phyloP scores from a whole-genome alignment of 805 yeast species.

The Candida vaughaniae region DNA sequence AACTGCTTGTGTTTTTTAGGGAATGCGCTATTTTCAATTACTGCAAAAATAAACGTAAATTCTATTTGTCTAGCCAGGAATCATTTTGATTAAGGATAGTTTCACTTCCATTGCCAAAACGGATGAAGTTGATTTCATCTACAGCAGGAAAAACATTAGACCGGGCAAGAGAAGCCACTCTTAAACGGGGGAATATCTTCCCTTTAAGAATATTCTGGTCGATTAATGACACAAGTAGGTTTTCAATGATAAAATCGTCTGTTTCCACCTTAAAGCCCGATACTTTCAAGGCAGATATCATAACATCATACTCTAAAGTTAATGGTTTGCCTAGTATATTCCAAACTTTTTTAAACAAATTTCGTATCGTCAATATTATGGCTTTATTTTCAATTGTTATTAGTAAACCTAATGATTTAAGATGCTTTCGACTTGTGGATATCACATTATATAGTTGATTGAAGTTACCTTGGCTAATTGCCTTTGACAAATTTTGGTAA shows the following conservation, averaged over 20 bases:
- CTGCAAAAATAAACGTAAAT: too few relatives aligned
- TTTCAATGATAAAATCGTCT: slow-evolving; percentile 46
- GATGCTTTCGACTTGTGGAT: slow-evolving; percentile 29
- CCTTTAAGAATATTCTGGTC: slow-evolving; percentile 56
- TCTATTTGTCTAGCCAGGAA: slow-evolving; percentile 12
- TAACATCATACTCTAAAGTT: slow-evolving; percentile 28
- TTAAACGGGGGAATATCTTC: slow-evolving; percentile 42
- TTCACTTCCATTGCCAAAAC: slow-evolving; percentile 25
- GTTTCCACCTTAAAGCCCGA: slow-evolving; percentile 9
- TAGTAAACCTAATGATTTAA: slow-evolving; percentile 36
- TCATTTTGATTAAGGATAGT: slow-evolving; percentile 12
- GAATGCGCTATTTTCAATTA: too few relatives aligned
- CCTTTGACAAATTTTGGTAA: slow-evolving; percentile 37
- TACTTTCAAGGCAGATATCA: slow-evolving; percentile 19
- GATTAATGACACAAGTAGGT: slow-evolving; percentile 48
- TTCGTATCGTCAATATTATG: slow-evolving; percentile 46
- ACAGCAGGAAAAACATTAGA: slow-evolving; percentile 42
- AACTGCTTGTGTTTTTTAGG: too few relatives aligned
- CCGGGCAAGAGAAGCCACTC: slow-evolving; percentile 42
- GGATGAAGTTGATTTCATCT: slow-evolving; percentile 21
- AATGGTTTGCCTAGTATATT: slow-evolving; percentile 20
- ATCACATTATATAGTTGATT: slow-evolving; percentile 29
- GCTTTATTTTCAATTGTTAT: slow-evolving; percentile 47
- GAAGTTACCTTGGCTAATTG: slow-evolving; percentile 46
- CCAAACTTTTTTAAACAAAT: slow-evolving; percentile 40